Conservation (phyloP, 2,329 filamentous ascomycete genomes). For the Venturiaceae sp. region DNA sequence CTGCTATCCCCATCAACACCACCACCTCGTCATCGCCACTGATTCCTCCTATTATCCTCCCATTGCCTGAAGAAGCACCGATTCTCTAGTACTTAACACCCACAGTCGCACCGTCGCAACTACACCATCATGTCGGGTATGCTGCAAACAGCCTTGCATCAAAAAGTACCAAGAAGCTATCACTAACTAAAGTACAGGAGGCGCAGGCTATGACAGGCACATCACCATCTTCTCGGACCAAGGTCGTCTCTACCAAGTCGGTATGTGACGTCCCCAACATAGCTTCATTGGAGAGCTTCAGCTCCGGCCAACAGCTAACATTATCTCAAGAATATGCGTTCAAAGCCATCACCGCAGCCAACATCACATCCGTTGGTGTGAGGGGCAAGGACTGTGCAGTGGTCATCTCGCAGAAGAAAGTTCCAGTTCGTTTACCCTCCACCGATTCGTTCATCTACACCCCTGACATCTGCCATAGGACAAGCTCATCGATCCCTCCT, state of each 20-base stretch:
- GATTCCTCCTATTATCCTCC: not conserved
- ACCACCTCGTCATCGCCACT: not conserved
- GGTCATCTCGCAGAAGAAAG: constrained; percentile 98
- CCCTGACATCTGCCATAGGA: constrained; percentile 48
- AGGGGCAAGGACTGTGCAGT: constrained; percentile 96
- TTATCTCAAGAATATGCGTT: constrained; percentile 88
- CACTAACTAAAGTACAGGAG: not conserved
- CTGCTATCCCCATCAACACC: not conserved
- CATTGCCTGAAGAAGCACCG: not conserved
- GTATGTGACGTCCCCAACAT: no score
- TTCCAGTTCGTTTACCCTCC: constrained; percentile 60
- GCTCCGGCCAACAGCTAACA: constrained; percentile 1
- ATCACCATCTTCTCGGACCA: constrained; percentile 99
- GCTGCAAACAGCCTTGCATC: not conserved
- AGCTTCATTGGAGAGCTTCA: not conserved
- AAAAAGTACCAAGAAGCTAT: not conserved
- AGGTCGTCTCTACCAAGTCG: constrained; percentile 97
- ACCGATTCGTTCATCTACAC: not conserved
- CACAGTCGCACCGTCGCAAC: not conserved
- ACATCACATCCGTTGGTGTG: constrained; percentile 96
- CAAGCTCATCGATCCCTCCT: constrained; percentile 96
- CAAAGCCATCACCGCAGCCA: constrained; percentile 98
- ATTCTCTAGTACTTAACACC: not conserved
- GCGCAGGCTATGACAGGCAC: constrained; percentile 88
- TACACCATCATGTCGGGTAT: not conserved